Base-by-base conservation (phyloP, 2,329 filamentous ascomycete species). In the Nectriaceae sp. region DNA sequence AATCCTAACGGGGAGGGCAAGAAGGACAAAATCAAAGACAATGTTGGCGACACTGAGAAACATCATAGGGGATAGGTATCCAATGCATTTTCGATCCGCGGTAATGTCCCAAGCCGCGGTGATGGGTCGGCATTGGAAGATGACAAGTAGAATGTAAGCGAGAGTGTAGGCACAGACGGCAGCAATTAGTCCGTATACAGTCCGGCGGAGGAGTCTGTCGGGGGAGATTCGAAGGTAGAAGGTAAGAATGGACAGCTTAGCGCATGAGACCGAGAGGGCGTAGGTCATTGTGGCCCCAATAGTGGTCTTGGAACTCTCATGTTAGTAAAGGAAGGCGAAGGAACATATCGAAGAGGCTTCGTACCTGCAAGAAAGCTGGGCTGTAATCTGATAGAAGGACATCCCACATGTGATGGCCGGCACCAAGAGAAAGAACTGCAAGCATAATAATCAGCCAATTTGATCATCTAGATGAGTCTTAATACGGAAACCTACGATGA, bases 181-280 rank as follows among this genome's bases (percentile, higher is more conserved):
- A 11, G 53, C 52, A 21, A 75, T 71, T 15, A 48, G 47, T 11
- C 38, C 31, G 48, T 55, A 46, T 1, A 64, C 61, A 3, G 52
- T 49, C 19, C 55, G 48, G 31, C 56, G 60, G 21, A 63, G 55
- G n/a, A 48, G 16, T 21, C 48, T 47, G 11, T 59, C 52, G 4
- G 61, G 61, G 0, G 56, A 64, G 38, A 78, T 74, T 21, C 75
- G 66, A 11, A 77, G 65, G 41, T 77, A 77, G 47, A 75, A 75
- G 49, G 68, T 67, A 2, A 77, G 60, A 22, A 77, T 74, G 0
- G 73, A 77, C 0, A 67, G 60, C 52, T 78, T 77, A 42, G 76
- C 67, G 16, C 63, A 61, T 13, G 64, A 64, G 8, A 77, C 49
- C 16, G 67, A 67, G 11, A 64, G 50, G 21, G 73, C 75, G 52